Conservation (phyloP, 1,139 yeast genomes). For the Geotrichum restrictum region DNA sequence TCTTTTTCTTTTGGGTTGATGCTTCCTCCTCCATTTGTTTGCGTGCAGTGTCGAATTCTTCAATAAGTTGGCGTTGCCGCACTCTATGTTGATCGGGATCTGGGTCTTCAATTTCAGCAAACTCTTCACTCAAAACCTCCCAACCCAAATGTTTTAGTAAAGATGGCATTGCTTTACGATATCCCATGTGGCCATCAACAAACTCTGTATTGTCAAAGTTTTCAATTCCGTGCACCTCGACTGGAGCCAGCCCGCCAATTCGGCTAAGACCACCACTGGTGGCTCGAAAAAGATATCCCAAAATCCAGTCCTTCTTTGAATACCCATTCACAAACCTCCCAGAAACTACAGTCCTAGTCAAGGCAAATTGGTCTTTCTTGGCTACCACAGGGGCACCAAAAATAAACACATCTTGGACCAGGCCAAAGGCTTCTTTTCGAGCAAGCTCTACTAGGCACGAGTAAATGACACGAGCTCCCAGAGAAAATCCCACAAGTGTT, state of each 20-base stretch:
- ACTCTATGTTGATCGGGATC: constrained; percentile 83
- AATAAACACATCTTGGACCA: constrained; percentile 81
- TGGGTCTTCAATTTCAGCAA: constrained; percentile 93
- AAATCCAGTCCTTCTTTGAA: constrained; percentile 90
- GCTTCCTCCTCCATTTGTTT: constrained; percentile 45
- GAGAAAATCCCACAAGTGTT: constrained; percentile 86
- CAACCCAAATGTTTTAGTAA: constrained; percentile 66
- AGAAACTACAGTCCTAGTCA: constrained; percentile 82
- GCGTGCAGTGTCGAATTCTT: constrained; percentile 82
- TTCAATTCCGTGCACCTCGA: constrained; percentile 60
- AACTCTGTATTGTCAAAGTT: constrained; percentile 81
- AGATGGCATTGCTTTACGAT: constrained; percentile 87
- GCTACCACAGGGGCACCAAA: constrained; percentile 89
- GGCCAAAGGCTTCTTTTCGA: constrained; percentile 78
- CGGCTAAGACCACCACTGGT: constrained; percentile 90
- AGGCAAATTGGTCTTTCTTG: constrained; percentile 68
- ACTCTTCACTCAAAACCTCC: constrained; percentile 84
- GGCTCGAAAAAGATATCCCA: constrained; percentile 92
- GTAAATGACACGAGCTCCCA: constrained; percentile 89
- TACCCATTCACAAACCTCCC: constrained; percentile 89
- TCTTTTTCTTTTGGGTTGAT: constrained; percentile 37
- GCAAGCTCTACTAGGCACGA: constrained; percentile 88
- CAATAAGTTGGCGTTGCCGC: constrained; percentile 68
- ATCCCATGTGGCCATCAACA: constrained; percentile 95
- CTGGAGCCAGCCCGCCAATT: constrained; percentile 84